phyloP scores from a whole-genome alignment of 1,139 yeast genomes.

The Pichia sp. region DNA sequence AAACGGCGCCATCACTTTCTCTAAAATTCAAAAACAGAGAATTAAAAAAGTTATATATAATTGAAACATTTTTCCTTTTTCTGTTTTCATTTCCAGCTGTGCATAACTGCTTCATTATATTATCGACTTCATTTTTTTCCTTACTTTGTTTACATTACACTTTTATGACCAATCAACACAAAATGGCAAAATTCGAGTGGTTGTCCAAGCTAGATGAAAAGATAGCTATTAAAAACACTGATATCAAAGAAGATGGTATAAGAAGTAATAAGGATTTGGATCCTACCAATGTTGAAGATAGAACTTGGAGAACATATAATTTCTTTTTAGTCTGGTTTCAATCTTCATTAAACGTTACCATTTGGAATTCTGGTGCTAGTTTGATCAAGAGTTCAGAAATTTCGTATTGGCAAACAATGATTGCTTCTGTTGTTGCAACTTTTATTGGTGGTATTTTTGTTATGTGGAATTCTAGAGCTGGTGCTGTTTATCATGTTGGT shows the following conservation, averaged over 20 bases:
- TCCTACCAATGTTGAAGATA: constrained; percentile 29
- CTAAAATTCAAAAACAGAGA: too few species aligned
- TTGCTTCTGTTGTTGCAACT: constrained; percentile 21
- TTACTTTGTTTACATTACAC: background rate
- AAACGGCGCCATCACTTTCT: too few species aligned
- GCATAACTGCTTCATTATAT: too few species aligned
- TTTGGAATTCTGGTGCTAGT: constrained; percentile 35
- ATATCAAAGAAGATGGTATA: constrained; percentile 16
- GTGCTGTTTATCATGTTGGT: constrained; percentile 27
- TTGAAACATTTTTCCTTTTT: too few species aligned
- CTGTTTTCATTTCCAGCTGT: too few species aligned
- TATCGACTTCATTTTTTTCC: too few species aligned
- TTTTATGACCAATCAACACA: background rate
- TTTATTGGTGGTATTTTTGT: constrained; percentile 21
- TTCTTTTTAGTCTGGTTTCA: constrained; percentile 29
- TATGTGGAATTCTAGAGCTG: constrained; percentile 23
- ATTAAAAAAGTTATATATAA: too few species aligned
- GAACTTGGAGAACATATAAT: constrained; percentile 30
- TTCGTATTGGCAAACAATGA: constrained; percentile 23
- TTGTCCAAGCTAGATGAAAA: constrained; percentile 18
- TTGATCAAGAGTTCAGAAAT: constrained; percentile 23
- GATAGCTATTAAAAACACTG: constrained; percentile 19
- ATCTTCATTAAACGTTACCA: constrained; percentile 28
- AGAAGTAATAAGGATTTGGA: constrained; percentile 32
- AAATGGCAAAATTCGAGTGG: constrained; percentile 3